Evolutionary conservation across 441 rosid genomes (phyloP).

Genomic region (Daphne laureola): DNA sequence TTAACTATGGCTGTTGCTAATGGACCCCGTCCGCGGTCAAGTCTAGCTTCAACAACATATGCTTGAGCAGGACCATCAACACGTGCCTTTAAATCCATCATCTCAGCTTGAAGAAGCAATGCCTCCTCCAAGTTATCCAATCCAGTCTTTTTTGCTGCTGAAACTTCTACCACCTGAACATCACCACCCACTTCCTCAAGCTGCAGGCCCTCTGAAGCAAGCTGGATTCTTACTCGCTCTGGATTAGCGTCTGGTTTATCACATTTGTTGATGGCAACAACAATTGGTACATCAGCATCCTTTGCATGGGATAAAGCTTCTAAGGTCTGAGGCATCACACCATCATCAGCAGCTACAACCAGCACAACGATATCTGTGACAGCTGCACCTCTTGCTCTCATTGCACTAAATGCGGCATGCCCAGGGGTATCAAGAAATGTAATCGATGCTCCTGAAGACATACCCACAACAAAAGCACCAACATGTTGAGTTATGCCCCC

Average conservation of each 20-base stretch:
- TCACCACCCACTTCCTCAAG: slow-evolving; percentile 93
- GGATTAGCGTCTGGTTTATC: slow-evolving; percentile 85
- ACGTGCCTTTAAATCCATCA: slow-evolving; percentile 83
- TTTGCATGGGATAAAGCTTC: slow-evolving; percentile 89
- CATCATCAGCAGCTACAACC: slow-evolving; percentile 94
- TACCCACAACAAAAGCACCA: slow-evolving; percentile 85
- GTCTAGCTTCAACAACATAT: slow-evolving; percentile 91
- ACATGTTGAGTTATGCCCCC: slow-evolving; percentile 97
- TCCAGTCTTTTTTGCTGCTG: slow-evolving; percentile 69
- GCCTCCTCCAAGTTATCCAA: slow-evolving; percentile 81
- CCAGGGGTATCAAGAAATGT: slow-evolving; percentile 93
- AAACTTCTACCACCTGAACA: slow-evolving; percentile 84
- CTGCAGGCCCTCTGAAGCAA: slow-evolving; percentile 71
- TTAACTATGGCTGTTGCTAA: slow-evolving; percentile 80
- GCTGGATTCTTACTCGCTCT: slow-evolving; percentile 77
- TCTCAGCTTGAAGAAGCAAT: slow-evolving; percentile 82
- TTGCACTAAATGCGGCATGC: slow-evolving; percentile 88
- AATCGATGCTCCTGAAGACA: slow-evolving; percentile 68
- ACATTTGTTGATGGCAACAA: slow-evolving; percentile 87
- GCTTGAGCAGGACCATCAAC: slow-evolving; percentile 93
- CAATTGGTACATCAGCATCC: slow-evolving; percentile 76
- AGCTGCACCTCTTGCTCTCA: slow-evolving; percentile 96
- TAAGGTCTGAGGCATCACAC: slow-evolving; percentile 92
- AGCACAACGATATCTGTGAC: slow-evolving; percentile 86
- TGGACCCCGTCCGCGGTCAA: slow-evolving; percentile 85